phyloP scores from a whole-genome alignment of 257 asterid species.

The Fraxinus anomala region DNA sequence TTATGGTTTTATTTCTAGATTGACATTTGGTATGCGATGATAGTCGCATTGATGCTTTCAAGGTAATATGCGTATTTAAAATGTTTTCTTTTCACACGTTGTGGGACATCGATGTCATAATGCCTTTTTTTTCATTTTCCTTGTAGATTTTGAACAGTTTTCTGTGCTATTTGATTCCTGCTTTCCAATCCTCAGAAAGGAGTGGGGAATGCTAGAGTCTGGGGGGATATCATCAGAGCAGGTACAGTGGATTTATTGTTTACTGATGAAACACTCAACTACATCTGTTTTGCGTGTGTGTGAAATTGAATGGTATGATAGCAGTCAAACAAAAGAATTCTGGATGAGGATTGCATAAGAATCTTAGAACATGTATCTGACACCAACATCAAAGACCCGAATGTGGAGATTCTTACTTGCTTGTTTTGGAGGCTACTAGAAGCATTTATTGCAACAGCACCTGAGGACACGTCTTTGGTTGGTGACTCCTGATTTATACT shows the following conservation, averaged over 20 bases:
- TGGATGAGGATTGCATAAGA: conserved; percentile 53
- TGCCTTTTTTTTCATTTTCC: neutral
- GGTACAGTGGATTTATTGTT: conserved; percentile 42
- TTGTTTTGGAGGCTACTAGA: conserved; percentile 65
- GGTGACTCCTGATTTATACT: conserved; percentile 29
- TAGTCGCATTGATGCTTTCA: conserved; percentile 2
- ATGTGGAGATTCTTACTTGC: conserved; percentile 61
- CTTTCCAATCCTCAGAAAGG: conserved; percentile 61
- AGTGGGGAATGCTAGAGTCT: conserved; percentile 67
- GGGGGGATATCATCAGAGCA: conserved; percentile 40
- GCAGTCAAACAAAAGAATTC: conserved; percentile 50
- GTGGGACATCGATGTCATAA: neutral
- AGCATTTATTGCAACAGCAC: conserved; percentile 47
- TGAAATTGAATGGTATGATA: conserved; percentile 25
- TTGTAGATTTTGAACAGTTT: conserved; percentile 48
- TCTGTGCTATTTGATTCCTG: conserved; percentile 46
- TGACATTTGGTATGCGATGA: neutral
- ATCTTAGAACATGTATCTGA: conserved; percentile 49
- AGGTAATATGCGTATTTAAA: conserved; percentile 5
- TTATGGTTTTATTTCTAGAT: neutral
- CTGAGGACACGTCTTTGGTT: conserved; percentile 54
- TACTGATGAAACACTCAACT: neutral
- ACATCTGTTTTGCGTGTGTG: conserved; percentile 1
- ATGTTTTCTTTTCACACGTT: conserved; percentile 9
- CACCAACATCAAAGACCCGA: conserved; percentile 46